Percentiles rank a stretch among this genome's conserved stretches.
phyloP scores from a whole-genome alignment of 2,329 filamentous ascomycete species.

The Diaporthe eres region DNA sequence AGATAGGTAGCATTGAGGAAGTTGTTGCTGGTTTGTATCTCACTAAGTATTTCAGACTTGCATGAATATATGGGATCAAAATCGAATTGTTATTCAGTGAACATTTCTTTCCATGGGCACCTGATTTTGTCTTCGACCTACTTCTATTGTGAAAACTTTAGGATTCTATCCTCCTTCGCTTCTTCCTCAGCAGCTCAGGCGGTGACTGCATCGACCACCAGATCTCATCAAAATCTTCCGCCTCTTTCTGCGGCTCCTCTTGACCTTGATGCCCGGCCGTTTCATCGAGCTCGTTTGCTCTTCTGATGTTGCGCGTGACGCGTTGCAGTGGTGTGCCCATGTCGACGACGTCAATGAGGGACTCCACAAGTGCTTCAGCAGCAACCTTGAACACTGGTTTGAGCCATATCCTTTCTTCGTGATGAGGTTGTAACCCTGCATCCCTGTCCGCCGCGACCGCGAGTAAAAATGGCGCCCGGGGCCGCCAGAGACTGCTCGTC shows the following conservation, averaged over 20 bases:
- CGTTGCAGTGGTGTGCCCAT: background rate
- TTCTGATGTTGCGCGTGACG: background rate
- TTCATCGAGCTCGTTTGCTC: background rate
- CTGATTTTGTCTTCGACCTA: no score
- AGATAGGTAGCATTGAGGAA: no score
- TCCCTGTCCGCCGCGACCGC: background rate
- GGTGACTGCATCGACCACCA: background rate
- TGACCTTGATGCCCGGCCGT: background rate
- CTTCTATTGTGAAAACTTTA: background rate
- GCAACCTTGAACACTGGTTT: background rate
- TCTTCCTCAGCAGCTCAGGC: background rate
- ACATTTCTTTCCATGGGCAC: no score
- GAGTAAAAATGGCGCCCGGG: background rate
- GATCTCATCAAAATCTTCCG: background rate
- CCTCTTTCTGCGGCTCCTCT: background rate
- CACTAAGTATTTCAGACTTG: no score
- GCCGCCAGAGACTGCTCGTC: background rate
- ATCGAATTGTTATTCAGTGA: no score
- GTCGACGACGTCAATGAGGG: background rate
- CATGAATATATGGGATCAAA: no score
- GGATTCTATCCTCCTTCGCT: background rate
- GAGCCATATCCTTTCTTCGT: background rate
- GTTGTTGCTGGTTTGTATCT: no score
- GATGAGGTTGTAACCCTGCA: background rate
- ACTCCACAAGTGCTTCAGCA: background rate